phyloP scores from a whole-genome alignment of 1,139 yeast species.

The Spathaspora sp. region DNA sequence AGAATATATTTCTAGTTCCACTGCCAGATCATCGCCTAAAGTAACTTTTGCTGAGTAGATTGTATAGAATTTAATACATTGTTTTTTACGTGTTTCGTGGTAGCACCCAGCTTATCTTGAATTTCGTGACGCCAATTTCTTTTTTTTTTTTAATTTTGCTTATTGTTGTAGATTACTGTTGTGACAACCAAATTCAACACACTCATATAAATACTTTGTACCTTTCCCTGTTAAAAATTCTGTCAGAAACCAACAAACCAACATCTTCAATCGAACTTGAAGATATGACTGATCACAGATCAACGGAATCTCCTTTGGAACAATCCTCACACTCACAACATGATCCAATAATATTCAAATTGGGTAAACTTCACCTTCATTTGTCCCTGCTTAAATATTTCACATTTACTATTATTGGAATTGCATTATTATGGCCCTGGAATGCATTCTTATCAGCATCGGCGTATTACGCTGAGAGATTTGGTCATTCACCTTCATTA shows the following conservation, averaged over 20 bases:
- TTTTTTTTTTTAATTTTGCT: background rate
- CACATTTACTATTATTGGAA: conserved; percentile 69
- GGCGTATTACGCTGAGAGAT: conserved; percentile 71
- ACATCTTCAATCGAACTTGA: conserved; percentile 13
- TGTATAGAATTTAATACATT: background rate
- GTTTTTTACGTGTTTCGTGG: no score
- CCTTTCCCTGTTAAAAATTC: background rate
- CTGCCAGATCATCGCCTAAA: background rate
- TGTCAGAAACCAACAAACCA: background rate
- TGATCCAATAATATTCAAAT: conserved; percentile 29
- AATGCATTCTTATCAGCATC: conserved; percentile 87
- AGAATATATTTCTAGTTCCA: background rate
- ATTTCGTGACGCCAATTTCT: background rate
- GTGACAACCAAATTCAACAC: no score
- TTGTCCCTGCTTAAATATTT: conserved; percentile 51
- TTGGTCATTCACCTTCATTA: conserved; percentile 51
- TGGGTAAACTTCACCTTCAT: conserved; percentile 18
- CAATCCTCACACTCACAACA: conserved; percentile 1
- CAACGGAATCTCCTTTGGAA: conserved; percentile 12
- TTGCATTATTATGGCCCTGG: conserved; percentile 94
- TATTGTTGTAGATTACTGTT: background rate
- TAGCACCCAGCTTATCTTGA: background rate
- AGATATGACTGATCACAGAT: conserved; percentile 18
- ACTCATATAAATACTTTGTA: background rate
- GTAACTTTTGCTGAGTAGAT: background rate